Base-by-base conservation (phyloP, 306 rosid genomes). In the Hippophae gyantsensis region DNA sequence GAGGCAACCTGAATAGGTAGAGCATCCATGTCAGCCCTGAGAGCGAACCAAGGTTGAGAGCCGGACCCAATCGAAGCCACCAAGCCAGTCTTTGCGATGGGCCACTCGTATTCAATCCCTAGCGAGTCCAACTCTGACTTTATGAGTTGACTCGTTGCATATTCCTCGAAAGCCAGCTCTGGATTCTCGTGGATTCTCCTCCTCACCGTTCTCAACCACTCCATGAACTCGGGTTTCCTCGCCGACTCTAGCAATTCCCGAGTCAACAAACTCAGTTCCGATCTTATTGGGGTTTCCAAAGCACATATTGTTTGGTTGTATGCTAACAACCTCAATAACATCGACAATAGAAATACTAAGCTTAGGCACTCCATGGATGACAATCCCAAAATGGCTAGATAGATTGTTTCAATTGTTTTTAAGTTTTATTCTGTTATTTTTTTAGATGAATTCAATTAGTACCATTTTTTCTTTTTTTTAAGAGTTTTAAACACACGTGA, bases 1-100 rank as follows among this genome's bases (percentile, higher is more conserved):
- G 50, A 43, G 1, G 8, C 13, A 14, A 76, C 80, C 78, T 68
- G 78, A 52, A 81, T 71, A 0, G 84, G 82, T 8, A 84, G 84
- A 41, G 81, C 82, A 38, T 78, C 90, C 84, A 84, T 81, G 72
- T 84, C 84, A 2, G 83, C 84, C 63, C 90, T 60, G 5, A 81
- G 82, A 68, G 73, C 87, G 52, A 84, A 78, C 73, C 79, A 78
- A 0, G 90, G 90, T 42, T 76, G 72, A 10, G 8, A n/a, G 8
- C 66, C 79, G 7, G 82, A 62, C 3, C 84, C 84, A 41, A 81
- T 43, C 13, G 84, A 65, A 44, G 79, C 84, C 11, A 84, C 81
- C 26, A 84, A 6, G 10, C 90, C 84, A 2, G 82, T 84, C 67
- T 63, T 69, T 10, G 82, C 82, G 8, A 77, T 42, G 8, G 84